Evolutionary conservation across 176 grass and related monocot species (phyloP), one percentile per base, ranked within the genome.

Genomic region (Phyllostachys edulis): DNA sequence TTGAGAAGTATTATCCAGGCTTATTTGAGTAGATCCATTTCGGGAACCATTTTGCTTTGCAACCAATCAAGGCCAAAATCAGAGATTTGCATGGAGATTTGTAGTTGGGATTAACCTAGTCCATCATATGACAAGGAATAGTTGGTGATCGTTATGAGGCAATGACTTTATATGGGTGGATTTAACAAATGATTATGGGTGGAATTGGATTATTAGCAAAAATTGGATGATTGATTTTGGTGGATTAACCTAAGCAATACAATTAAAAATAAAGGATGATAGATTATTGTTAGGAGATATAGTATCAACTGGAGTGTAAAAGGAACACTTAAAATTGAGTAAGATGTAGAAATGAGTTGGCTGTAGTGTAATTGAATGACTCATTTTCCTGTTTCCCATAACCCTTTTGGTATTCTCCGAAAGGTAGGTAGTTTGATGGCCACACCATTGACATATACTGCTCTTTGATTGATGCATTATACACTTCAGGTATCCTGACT

Each of bases 21-120:
- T 90, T 98, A 76, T 98, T 98, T 89, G 84, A 98, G 77, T 87
- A 98, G 73, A 94, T 98, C 78, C 89, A 94, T 79, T 98, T 98
- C 6, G 93, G 96, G 5, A 98, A 98, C 64, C 96, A 98, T 90
- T 98, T 98, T 32, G 96, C 96, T 69, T 81, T 98, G 89, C 76
- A 98, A 93, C 74, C 85, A 87, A 79, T 95, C 96, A 63, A 93
- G 80, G 46, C 88, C 96, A 80, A 98, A 96, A 88, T 98, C 96
- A 73, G 96, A 94, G 29, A 98, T 98, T 87, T 96, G 96, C 84
- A 90, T 29, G 29, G 29, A 29, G 29, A 29, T 29, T 29, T 0
- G 1, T 29, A 29, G 29, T 29, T 29, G 29, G 29, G 29, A 29
- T 29, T 29, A 29, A 29, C 29, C 29, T 29, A 29, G 29, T 29